Evolutionary conservation across 305 asterid species (phyloP).

Genomic region (Petunia hybrid): DNA sequence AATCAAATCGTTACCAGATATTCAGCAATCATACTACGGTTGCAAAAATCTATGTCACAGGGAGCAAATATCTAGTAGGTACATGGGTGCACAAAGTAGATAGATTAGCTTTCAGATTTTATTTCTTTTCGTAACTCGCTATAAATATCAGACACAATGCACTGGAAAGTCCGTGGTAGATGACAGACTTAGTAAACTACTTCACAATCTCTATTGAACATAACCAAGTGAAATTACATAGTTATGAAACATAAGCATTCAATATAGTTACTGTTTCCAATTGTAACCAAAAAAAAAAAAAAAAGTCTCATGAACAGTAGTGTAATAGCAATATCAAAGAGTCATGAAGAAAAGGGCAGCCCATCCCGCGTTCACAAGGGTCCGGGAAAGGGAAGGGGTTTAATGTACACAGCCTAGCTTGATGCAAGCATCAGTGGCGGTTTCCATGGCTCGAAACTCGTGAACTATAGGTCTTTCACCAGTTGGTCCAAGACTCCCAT

Average conservation of each 20-base stretch:
- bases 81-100: too few relatives aligned
- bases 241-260: background rate
- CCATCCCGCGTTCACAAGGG: background rate
- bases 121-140: background rate
- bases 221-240: background rate
- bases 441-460: too few relatives aligned
- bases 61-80: too few relatives aligned
- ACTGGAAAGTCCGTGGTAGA: background rate
- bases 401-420: too few relatives aligned
- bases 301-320: too few relatives aligned
- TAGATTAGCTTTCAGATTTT: too few relatives aligned
- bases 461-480: too few relatives aligned
- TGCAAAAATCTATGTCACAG: too few relatives aligned
- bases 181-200: background rate
- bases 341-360: too few relatives aligned
- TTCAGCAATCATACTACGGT: background rate
- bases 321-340: background rate
- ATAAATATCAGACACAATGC: background rate
- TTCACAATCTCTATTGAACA: background rate
- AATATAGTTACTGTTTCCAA: background rate
- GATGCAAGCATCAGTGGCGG: too few relatives aligned
- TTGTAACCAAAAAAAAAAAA: background rate
- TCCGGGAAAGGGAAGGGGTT: background rate
- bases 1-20: background rate
- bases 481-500: too few relatives aligned